phyloP scores from a whole-genome alignment of 2,329 filamentous ascomycete genomes.

The Conoideocrella luteorostrata region DNA sequence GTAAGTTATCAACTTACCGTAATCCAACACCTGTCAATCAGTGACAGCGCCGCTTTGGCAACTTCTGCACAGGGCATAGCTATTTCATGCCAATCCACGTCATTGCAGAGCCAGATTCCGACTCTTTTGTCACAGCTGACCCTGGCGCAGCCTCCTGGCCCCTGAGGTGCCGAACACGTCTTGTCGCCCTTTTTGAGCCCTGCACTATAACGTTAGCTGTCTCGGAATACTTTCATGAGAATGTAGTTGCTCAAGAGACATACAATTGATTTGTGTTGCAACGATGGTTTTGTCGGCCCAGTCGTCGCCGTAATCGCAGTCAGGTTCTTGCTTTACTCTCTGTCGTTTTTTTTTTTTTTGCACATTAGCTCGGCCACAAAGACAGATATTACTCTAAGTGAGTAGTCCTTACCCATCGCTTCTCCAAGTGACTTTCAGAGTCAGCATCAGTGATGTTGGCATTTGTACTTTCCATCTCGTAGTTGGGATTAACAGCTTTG shows the following conservation, averaged over 20 bases:
- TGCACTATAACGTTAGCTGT: not conserved
- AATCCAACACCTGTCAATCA: not conserved
- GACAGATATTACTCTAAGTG: too few relatives aligned
- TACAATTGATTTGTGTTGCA: not conserved
- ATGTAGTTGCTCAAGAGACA: not conserved
- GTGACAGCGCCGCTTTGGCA: not conserved
- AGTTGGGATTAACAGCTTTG: not conserved
- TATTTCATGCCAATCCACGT: not conserved
- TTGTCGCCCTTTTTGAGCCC: not conserved
- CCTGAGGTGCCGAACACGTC: not conserved
- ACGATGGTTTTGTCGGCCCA: not conserved
- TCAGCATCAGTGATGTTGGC: not conserved
- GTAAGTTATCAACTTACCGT: not conserved
- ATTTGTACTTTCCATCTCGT: not conserved
- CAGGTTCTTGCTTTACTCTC: not conserved
- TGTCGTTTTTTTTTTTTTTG: not conserved
- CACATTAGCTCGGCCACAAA: too few relatives aligned
- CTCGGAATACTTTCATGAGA: not conserved
- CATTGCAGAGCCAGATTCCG: conserved; percentile 5
- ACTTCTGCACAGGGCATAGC: not conserved
- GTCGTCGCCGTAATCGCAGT: conserved; percentile 1
- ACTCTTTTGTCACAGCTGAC: not conserved
- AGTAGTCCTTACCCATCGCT: conserved; percentile 4
- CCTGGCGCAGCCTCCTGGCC: conserved; percentile 2
- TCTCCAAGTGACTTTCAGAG: not conserved